Base-by-base conservation (phyloP, 2,329 filamentous ascomycete species). In the Aureobasidium subglaciale region DNA sequence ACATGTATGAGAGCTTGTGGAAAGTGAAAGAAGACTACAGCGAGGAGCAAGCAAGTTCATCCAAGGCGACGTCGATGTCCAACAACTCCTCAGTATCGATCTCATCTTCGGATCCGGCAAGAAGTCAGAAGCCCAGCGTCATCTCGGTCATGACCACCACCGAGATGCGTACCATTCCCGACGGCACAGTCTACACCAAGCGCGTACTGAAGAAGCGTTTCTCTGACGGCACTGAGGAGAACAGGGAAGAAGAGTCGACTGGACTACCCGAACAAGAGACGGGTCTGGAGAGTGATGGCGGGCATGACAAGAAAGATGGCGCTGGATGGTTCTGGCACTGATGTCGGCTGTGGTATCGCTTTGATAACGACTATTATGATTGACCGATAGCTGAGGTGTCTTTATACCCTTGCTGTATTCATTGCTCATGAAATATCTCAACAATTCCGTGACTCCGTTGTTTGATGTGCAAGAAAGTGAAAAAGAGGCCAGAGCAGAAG, bases 191-290 rank as follows among this genome's bases (percentile, higher is more conserved):
- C 2, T 77, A 78, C 8, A 84, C 78, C 0, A 82, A 78, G 61
- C 75, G 77, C 1, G 70, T 82, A 9, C 68, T 81, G 15, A 84
- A 80, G 59, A 80, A 78, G 62, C 73, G 78, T 2, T 85, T 83
- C 62, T 71, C 78, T 1, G 81, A 85, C 68, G 82, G 82, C 0
- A 72, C 75, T 3, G 82, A 84, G 63, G 81, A 84, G 64, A 79
- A 68, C 30, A 75, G 78, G 8, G 79, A 83, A 61, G 80, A 77
- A 7, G 68, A 78, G 3, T 77, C 82, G 32, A 76, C 72, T 0
- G 63, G 61, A 7, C 60, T 56, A 1, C 35, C 54, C n/a, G 42
- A 60, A 1, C 35, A 35, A 20, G n/a, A 38, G 3, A 32, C 40
- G 30, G 30, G 22, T 34, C 40, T 1, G 35, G 10, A 16, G 22